phyloP scores from a whole-genome alignment of 768 basidiomycete genomes.

The Termitomyces sp. region DNA sequence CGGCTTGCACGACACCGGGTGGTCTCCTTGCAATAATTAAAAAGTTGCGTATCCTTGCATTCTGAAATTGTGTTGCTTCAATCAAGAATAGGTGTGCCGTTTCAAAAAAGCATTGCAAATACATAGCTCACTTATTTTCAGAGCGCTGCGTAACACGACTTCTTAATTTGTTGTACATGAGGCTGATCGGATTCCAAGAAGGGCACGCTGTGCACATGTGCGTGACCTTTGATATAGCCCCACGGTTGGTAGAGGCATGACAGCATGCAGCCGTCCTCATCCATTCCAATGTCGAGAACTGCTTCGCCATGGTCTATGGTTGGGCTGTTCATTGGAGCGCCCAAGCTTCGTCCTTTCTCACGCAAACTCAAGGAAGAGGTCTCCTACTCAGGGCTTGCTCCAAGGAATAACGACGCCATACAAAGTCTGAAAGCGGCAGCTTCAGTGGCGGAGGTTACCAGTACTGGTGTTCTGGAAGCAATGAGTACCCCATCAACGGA shows the following conservation, averaged over 20 bases:
- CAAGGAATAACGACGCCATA: neutral
- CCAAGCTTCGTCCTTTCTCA: slow-evolving; percentile 9
- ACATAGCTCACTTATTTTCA: neutral
- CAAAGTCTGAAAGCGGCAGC: neutral
- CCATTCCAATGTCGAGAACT: slow-evolving; percentile 5
- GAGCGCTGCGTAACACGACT: neutral
- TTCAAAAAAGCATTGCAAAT: neutral
- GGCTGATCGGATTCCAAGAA: neutral
- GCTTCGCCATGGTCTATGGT: slow-evolving; percentile 14
- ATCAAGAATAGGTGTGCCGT: neutral
- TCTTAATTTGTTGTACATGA: neutral
- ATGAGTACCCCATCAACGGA: neutral
- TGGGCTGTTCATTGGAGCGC: slow-evolving; percentile 12
- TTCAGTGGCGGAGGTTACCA: neutral
- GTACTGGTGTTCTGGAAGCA: neutral
- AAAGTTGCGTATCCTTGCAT: neutral
- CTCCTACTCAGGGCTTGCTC: neutral
- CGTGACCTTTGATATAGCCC: neutral
- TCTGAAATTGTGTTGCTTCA: neutral
- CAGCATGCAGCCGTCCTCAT: neutral
- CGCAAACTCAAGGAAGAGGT: neutral
- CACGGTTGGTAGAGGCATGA: neutral
- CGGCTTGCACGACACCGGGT: neutral
- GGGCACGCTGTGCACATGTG: neutral
- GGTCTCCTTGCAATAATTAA: neutral